Evolutionary conservation across 2,329 filamentous ascomycete genomes (phyloP).

Genomic region (Arthroderma sp.): DNA sequence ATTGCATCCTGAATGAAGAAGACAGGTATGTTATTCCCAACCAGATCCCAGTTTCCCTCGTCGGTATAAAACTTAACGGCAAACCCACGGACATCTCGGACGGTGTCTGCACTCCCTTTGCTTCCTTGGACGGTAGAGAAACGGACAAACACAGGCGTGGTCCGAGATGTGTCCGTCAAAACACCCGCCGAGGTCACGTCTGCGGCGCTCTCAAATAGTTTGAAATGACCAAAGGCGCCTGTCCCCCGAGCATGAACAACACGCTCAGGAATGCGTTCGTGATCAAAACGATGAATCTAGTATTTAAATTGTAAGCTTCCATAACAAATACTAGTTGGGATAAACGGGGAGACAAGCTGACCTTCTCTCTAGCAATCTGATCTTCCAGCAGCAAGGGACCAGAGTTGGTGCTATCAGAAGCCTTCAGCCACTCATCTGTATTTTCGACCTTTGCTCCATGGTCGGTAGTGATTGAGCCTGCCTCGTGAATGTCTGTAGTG

Average conservation of each 20-base stretch:
- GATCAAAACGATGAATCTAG: constrained; percentile 55
- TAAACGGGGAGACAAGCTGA: constrained; percentile 22
- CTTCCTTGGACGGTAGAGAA: constrained; percentile 71
- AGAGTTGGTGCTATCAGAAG: constrained; percentile 48
- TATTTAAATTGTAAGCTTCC: neutral
- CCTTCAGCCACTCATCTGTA: constrained; percentile 66
- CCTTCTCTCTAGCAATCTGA: constrained; percentile 60
- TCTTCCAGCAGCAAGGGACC: constrained; percentile 64
- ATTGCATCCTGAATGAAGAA: constrained; percentile 68
- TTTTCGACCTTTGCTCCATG: constrained; percentile 61
- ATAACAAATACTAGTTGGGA: too few relatives aligned
- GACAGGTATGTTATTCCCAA: constrained; percentile 62
- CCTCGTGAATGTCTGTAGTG: constrained; percentile 47
- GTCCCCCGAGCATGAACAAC: constrained; percentile 56
- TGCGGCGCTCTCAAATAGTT: constrained; percentile 49
- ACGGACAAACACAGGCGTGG: constrained; percentile 54
- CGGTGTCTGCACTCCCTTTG: constrained; percentile 65
- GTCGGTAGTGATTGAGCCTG: constrained; percentile 59
- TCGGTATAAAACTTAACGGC: constrained; percentile 66
- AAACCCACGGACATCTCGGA: constrained; percentile 72
- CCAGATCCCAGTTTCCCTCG: constrained; percentile 65
- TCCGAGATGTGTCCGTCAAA: constrained; percentile 55
- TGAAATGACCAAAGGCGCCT: constrained; percentile 56
- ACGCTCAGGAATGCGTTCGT: constrained; percentile 57
- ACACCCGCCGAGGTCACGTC: constrained; percentile 54